A percentile compares a stretch with the other conserved stretches of the same genome.
Evolutionary conservation across 2,329 filamentous ascomycete species (phyloP).

Genomic region (Xylaria sp.): DNA sequence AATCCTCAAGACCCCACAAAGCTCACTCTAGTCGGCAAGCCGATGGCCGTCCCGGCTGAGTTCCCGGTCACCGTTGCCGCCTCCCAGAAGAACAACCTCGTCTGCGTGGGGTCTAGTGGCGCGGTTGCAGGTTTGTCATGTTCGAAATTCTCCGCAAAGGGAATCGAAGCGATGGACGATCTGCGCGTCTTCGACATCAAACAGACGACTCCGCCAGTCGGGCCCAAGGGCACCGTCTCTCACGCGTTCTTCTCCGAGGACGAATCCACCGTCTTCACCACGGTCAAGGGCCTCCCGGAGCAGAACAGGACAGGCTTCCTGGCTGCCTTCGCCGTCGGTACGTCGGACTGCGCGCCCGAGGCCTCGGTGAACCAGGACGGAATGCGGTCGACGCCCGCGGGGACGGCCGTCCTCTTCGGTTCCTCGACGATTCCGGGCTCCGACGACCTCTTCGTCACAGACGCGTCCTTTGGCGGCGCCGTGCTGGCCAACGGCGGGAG

Average conservation of each 20-base stretch:
- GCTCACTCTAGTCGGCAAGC: constrained; percentile 56
- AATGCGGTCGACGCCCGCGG: constrained; percentile 56
- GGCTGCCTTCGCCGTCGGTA: constrained; percentile 59
- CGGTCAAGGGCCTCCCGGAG: constrained; percentile 68
- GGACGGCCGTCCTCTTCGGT: constrained; percentile 69
- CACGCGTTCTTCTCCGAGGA: constrained; percentile 69
- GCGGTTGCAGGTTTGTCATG: constrained; percentile 48
- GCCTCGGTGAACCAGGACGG: constrained; percentile 44
- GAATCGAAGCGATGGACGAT: constrained; percentile 56
- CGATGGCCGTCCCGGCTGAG: constrained; percentile 58
- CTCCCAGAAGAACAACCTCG: constrained; percentile 46
- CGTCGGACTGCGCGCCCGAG: constrained; percentile 23
- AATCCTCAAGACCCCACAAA: constrained; percentile 54
- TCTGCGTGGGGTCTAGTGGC: constrained; percentile 50
- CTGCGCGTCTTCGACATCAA: constrained; percentile 60
- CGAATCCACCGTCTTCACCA: constrained; percentile 61
- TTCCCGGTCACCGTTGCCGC: constrained; percentile 64
- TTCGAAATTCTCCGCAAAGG: constrained; percentile 43
- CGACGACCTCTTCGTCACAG: constrained; percentile 62
- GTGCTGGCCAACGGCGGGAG: constrained; percentile 52
- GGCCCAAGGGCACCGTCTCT: constrained; percentile 68
- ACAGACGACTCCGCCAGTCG: constrained; percentile 67
- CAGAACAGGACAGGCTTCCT: constrained; percentile 67
- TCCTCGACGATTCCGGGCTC: constrained; percentile 56
- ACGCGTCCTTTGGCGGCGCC: constrained; percentile 66